Evolutionary conservation across 1,284 basidiomycete species (phyloP).

Genomic region (Marasmius oreades): DNA sequence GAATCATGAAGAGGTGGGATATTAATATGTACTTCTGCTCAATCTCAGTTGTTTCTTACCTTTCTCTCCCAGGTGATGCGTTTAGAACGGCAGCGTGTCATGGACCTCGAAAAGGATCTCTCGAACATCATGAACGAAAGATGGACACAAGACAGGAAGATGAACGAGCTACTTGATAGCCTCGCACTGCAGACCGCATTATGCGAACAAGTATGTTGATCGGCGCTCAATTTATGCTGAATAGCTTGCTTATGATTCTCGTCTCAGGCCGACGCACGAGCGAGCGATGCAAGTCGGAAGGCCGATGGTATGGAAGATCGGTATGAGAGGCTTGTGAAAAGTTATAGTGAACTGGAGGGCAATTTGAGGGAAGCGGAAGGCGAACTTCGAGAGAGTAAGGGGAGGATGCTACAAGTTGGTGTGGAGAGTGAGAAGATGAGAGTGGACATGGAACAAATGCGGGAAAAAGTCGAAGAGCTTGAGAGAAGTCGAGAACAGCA

Average conservation of each 20-base stretch:
- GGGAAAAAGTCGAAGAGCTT: constrained; percentile 72
- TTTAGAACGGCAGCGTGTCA: constrained; percentile 78
- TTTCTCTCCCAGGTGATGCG: constrained; percentile 53
- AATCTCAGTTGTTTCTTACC: not conserved
- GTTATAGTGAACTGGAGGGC: constrained; percentile 74
- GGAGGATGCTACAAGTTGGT: constrained; percentile 72
- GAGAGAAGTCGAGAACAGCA: constrained; percentile 75
- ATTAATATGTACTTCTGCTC: not conserved
- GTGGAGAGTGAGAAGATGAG: constrained; percentile 79
- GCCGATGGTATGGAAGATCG: constrained; percentile 83
- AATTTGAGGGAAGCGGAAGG: constrained; percentile 62
- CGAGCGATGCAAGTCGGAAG: constrained; percentile 77
- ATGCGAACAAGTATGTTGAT: constrained; percentile 49
- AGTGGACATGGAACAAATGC: constrained; percentile 70
- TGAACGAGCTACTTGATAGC: constrained; percentile 72
- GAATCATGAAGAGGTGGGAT: not conserved
- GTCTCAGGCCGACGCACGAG: constrained; percentile 63
- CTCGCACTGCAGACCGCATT: constrained; percentile 76
- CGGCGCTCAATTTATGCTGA: not conserved
- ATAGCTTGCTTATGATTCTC: not conserved
- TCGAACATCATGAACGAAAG: constrained; percentile 66
- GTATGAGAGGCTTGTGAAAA: constrained; percentile 66
- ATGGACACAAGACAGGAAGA: constrained; percentile 62
- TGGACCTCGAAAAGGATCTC: constrained; percentile 80
- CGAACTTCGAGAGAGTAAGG: constrained; percentile 75